Evolutionary conservation across 2,329 filamentous ascomycete species (phyloP).

Genomic region (Monosporascus sp.): DNA sequence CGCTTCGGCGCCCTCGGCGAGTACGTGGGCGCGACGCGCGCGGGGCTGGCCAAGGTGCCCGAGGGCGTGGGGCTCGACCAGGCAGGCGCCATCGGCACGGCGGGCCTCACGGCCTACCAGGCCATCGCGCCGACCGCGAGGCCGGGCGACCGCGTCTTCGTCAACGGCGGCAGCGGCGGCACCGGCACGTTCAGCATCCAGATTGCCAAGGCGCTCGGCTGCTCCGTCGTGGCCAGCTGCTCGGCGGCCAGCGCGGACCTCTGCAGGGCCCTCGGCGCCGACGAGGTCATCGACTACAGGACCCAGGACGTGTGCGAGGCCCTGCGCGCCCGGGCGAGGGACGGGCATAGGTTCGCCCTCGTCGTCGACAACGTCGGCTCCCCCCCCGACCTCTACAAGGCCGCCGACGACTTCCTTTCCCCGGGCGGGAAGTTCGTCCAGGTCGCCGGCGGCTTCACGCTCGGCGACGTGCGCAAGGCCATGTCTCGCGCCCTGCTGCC

Average conservation of each 20-base stretch:
- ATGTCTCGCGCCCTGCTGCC: slow-evolving; percentile 22
- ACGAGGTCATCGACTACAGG: slow-evolving; percentile 58
- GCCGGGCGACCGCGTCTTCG: slow-evolving; percentile 50
- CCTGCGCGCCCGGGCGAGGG: slow-evolving; percentile 39
- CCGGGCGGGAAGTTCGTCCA: slow-evolving; percentile 46
- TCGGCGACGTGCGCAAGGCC: slow-evolving; percentile 9
- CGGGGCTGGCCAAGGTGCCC: slow-evolving; percentile 33
- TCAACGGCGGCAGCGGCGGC: slow-evolving; percentile 61
- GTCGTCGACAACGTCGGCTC: slow-evolving; percentile 54
- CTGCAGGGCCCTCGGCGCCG: slow-evolving; percentile 54
- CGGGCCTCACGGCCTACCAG: slow-evolving; percentile 43
- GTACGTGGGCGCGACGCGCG: slow-evolving; percentile 28
- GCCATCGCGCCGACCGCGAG: slow-evolving; percentile 39
- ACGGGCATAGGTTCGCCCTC: slow-evolving; percentile 40
- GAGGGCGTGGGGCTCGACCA: slow-evolving; percentile 34
- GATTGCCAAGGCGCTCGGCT: slow-evolving; percentile 55
- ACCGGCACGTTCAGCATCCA: slow-evolving; percentile 57
- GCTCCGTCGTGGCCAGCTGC: slow-evolving; percentile 53
- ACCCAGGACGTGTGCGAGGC: slow-evolving; percentile 38
- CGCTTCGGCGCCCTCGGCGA: slow-evolving; percentile 37
- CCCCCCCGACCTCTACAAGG: slow-evolving; percentile 45
- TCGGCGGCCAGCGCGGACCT: slow-evolving; percentile 52
- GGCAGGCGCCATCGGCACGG: slow-evolving; percentile 38
- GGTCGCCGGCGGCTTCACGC: slow-evolving; percentile 35
- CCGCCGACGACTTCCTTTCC: slow-evolving; percentile 44